A percentile compares a stretch with the other conserved stretches of the same genome.
Conservation (phyloP, 495 filamentous ascomycete genomes). For the Podospora comata region DNA sequence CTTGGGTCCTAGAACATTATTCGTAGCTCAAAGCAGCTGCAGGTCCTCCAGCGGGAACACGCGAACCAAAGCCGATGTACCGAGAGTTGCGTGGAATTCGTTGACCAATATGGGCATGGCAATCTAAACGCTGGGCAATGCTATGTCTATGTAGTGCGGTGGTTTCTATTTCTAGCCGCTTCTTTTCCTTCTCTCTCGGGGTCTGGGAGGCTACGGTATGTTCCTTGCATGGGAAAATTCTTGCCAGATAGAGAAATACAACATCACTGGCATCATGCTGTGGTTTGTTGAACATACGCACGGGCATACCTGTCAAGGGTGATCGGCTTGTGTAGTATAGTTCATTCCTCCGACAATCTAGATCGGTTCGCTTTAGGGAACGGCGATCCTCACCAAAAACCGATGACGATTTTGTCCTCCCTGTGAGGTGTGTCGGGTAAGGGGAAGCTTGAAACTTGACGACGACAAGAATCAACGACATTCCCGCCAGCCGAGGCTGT, state of each 20-base stretch:
- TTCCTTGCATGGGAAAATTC: background rate
- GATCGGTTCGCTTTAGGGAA: background rate
- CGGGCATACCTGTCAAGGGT: background rate
- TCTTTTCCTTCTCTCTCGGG: background rate
- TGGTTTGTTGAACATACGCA: background rate
- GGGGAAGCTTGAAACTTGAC: background rate
- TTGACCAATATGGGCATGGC: background rate
- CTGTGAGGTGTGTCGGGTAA: background rate
- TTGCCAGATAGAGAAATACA: background rate
- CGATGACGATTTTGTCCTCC: background rate
- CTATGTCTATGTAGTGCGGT: background rate
- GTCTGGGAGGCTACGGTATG: background rate
- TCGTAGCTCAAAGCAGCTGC: background rate
- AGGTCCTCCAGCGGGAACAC: background rate
- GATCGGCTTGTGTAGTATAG: background rate
- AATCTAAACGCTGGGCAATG: background rate
- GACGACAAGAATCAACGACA: background rate
- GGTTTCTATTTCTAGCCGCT: background rate
- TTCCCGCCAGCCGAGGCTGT: background rate
- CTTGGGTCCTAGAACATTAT: background rate
- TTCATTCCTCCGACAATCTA: background rate
- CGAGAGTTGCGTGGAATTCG: background rate
- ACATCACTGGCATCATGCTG: background rate
- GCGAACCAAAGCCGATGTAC: slow-evolving; percentile 4
- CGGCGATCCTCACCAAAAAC: background rate